Base-by-base conservation (phyloP, 2,329 filamentous ascomycete genomes). In the Colletotrichum lindemuthianum region DNA sequence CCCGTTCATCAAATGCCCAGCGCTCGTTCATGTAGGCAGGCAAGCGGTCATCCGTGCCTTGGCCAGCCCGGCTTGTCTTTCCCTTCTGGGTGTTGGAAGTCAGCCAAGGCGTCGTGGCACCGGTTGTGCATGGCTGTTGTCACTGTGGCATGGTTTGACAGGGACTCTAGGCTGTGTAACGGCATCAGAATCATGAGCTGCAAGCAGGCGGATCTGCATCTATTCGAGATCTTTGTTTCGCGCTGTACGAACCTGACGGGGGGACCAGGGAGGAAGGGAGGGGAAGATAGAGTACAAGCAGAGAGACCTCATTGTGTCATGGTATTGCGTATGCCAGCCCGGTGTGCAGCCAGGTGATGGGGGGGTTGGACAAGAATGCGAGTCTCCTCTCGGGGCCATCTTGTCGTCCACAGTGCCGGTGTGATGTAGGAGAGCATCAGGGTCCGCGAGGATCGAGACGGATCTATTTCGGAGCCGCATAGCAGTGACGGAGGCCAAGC, bases 171-270 rank as follows among this genome's bases (percentile, higher is more conserved):
- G 59, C 56, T 58, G 60, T 65, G 57, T 57, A 50, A 67, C 57
- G 44, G 65, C 53, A 67, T 65, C 57, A 68, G 60, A 59, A 49
- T 60, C 60, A 65, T 43, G 11, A 53, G 8, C 48, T 65, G 65
- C 60, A 68, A 59, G 50, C 51, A 67, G 51, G 67, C 64, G 67
- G 41, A 71, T 71, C 70, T 70, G 60, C 69, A 67, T 65, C 65
- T 69, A 68, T 69, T 69, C 66, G 65, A 71, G 69, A 71, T 72
- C 70, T 72, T 41, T 58, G 63, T 65, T 55, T 60, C 60, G 60
- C 39, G 50, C 13, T 60, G 51, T 64, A 45, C 52, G 36, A 63
- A 45, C 51, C 15, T 51, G 13, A 12, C 49, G 24, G 36, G 32
- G n/a, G 61, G 36, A 39, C 4, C 24, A 49, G 39, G 48, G 47